Evolutionary conservation across 306 rosid genomes (phyloP).

Genomic region (Rosa multiflora): DNA sequence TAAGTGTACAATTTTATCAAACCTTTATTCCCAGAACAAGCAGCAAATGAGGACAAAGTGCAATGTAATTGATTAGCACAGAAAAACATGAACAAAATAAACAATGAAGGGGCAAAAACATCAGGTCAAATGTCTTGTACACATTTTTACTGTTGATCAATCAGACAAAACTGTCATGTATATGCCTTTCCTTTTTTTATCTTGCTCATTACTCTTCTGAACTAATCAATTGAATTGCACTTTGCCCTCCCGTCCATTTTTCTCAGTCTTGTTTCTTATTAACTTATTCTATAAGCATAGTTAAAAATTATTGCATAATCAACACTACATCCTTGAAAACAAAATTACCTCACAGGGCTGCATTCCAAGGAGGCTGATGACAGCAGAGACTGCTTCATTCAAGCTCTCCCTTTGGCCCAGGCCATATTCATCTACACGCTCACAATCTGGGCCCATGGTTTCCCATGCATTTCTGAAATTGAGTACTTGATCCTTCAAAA

Average conservation of each 20-base stretch:
- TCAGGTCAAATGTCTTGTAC: background rate
- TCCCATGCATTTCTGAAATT: constrained; percentile 97
- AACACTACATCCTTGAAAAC: constrained; percentile 7
- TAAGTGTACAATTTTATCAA: background rate
- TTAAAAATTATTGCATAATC: background rate
- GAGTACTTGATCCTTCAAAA: constrained; percentile 82
- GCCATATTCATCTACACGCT: constrained; percentile 90
- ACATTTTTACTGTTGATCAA: too few relatives aligned
- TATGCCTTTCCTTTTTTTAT: background rate
- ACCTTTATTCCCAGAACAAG: background rate
- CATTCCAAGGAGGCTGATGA: constrained; percentile 89
- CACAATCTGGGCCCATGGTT: constrained; percentile 67
- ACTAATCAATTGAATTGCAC: background rate
- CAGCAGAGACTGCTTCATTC: constrained; percentile 81
- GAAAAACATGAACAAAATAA: background rate
- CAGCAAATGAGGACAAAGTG: background rate
- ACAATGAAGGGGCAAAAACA: background rate
- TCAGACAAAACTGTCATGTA: background rate
- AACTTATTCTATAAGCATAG: background rate
- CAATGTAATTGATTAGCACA: background rate
- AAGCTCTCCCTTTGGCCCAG: constrained; percentile 91
- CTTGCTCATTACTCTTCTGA: background rate
- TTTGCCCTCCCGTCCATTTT: background rate
- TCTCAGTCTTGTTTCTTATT: background rate
- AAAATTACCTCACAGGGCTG: constrained; percentile 92